Base-by-base conservation (phyloP, 805 yeast species). In the Teunomyces tritomae region DNA sequence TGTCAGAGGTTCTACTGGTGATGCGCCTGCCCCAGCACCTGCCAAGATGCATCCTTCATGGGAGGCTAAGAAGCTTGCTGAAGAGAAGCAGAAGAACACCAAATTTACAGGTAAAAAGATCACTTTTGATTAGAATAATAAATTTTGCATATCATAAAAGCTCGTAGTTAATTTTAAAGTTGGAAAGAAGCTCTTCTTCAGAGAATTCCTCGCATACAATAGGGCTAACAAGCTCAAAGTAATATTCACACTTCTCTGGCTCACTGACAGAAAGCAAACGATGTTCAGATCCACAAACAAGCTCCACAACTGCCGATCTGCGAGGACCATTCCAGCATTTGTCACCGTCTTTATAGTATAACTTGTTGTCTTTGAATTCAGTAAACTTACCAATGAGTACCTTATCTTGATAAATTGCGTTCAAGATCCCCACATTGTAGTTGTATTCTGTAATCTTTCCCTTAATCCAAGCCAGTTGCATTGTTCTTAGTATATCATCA, bases 321-420 rank as follows among this genome's bases (percentile, higher is more conserved):
- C 71, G 63, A 4, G 97, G 97, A 0, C 99, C 99, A 62, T 90
- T 88, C 97, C 98, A 92, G 66, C 99, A 94, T 59, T 76, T 79
- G 36, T 82, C 83, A 16, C 99, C 99, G 14, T 71, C 60, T 3
- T 64, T 70, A 60, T 74, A 94, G 28, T 69, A 68, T 56, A 66
- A 42, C 57, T 63, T 45, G 51, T 67, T 50, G 57, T 62, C 65
- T 33, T 64, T 58, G 30, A 56, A 59, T 10, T 53, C 55, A 3
- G 54, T 44, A 43, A 55, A 77, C 10, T 47, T 55, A 2, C 95
- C 95, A 44, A 88, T 76, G 28, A 69, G 65, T 0, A 79, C 74
- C 34, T 70, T 58, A 48, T 68, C 77, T 62, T 89, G 96, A 45
- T 71, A 70, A 8, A 86, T 68, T 5, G 79, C 64, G 14, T 80